Percentiles rank a stretch among this genome's conserved stretches.
Conservation (phyloP, 2,329 filamentous ascomycete species). For the Trichoderma sp. region DNA sequence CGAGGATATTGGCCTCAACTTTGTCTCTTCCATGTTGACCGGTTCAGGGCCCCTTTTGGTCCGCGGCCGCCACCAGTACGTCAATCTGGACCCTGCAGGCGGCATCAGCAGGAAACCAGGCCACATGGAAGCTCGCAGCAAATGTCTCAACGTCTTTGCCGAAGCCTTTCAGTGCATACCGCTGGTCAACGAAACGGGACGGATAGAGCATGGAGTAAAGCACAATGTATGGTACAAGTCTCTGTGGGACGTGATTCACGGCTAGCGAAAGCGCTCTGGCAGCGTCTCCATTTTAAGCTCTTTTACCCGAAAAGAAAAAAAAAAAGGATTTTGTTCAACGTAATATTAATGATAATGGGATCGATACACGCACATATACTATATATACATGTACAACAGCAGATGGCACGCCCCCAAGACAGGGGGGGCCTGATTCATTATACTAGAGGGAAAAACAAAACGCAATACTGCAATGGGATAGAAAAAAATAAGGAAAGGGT, state of each 20-base stretch:
- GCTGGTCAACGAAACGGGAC: slow-evolving; percentile 37
- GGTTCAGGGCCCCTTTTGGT: slow-evolving; percentile 41
- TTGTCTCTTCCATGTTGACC: slow-evolving; percentile 39
- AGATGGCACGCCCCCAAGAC: not conserved
- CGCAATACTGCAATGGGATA: not conserved
- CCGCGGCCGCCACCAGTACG: slow-evolving; percentile 36
- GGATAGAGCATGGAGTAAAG: slow-evolving; percentile 37
- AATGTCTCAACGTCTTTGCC: slow-evolving; percentile 41
- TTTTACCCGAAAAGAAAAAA: too few relatives aligned
- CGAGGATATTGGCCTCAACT: slow-evolving; percentile 47
- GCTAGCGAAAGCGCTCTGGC: slow-evolving; percentile 12
- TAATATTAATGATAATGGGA: slow-evolving; percentile 22
- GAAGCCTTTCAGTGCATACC: slow-evolving; percentile 40
- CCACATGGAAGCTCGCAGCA: slow-evolving; percentile 39
- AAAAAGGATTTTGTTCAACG: not conserved
- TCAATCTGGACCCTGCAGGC: slow-evolving; percentile 36
- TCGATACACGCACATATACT: slow-evolving; percentile 12
- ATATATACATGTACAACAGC: slow-evolving; percentile 11
- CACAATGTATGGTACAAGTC: slow-evolving; percentile 28
- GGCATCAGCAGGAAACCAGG: slow-evolving; percentile 40
- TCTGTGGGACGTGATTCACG: slow-evolving; percentile 25
- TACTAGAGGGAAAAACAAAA: not conserved
- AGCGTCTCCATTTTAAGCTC: not conserved
- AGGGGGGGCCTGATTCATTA: slow-evolving; percentile 2
- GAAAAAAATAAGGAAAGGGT: not conserved